phyloP scores from a whole-genome alignment of 441 rosid genomes.

The Gossypium davidsonii region DNA sequence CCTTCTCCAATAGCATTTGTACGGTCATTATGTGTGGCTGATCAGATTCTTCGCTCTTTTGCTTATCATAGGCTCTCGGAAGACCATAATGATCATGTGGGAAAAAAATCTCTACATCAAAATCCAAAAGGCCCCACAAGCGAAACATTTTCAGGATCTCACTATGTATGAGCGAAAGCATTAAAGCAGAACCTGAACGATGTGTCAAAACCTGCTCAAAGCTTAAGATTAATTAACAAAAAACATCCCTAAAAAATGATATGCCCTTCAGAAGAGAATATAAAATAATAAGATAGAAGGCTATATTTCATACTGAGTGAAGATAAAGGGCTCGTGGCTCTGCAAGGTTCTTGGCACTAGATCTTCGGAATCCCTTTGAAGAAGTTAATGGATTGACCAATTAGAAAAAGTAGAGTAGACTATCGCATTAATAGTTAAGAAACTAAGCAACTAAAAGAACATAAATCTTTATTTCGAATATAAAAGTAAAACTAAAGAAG shows the following conservation, averaged over 20 bases:
- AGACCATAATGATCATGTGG: slow-evolving; percentile 46
- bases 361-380: slow-evolving; percentile 47
- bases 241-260: background rate
- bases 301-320: slow-evolving; percentile 37
- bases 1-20: slow-evolving; percentile 44
- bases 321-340: slow-evolving; percentile 54
- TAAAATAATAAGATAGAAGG: slow-evolving; percentile 7
- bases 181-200: slow-evolving; percentile 52
- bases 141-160: slow-evolving; percentile 61
- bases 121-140: slow-evolving; percentile 46
- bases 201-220: slow-evolving; percentile 55
- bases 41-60: slow-evolving; percentile 54
- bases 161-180: slow-evolving; percentile 52
- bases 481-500: background rate
- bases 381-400: background rate
- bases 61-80: slow-evolving; percentile 59
- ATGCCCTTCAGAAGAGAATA: background rate
- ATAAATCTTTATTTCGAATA: background rate
- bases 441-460: background rate
- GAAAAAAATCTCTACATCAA: slow-evolving; percentile 53
- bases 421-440: background rate
- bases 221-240: slow-evolving; percentile 9
- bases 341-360: slow-evolving; percentile 25
- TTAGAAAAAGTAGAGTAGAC: background rate
- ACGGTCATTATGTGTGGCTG: slow-evolving; percentile 47